Base-by-base conservation (phyloP, 306 rosid genomes). In the Quercus rubra region DNA sequence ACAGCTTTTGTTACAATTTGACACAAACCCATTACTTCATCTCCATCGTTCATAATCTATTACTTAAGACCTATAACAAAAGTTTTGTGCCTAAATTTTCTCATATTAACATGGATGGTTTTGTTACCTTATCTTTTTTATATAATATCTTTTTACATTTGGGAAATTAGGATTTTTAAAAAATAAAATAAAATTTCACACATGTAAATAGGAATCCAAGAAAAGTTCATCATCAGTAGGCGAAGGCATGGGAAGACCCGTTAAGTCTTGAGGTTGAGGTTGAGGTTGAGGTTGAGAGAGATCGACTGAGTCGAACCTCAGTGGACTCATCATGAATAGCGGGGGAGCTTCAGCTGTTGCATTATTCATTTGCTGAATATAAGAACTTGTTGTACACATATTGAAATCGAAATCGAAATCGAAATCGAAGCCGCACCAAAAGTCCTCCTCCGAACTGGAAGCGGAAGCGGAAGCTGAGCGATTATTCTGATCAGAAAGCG, bases 361-460 rank as follows among this genome's bases (percentile, higher is more conserved):
- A 19, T 78, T 73, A 19, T 78, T 73, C 27, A 51, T 58, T 57
- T 74, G 79, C n/a, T 63, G 66, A 79, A 83, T 71, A 83, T 81
- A 55, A 52, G 17, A 49, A 49, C 17, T 3, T 10, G 79, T 56
- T 66, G 71, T 78, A 5, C 25, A 11, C 17, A 13, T 4, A 1
- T 6, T 2, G 4, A 38, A 62, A 10, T 74, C 83, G 6, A 9
- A 7, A 5, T 23, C 66, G 1, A 73, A 25, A 46, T 71, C 54
- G 35, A 64, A 51, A 20, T 63, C 55, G 13, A 59, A 59, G 30
- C 51, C 68, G 21, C 46, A 25, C 64, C 77, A 28, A 20, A 31
- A 33, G 66, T 18, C 46, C 54, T 49, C 17, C 54, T 49, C 54
- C 54, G 4, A 11, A 49, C 54, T 41, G 46, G 2, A 38, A 38